Percentiles rank a stretch among this genome's conserved stretches.
Evolutionary conservation across 1,284 basidiomycete genomes (phyloP).

Genomic region (Grifola frondosa): DNA sequence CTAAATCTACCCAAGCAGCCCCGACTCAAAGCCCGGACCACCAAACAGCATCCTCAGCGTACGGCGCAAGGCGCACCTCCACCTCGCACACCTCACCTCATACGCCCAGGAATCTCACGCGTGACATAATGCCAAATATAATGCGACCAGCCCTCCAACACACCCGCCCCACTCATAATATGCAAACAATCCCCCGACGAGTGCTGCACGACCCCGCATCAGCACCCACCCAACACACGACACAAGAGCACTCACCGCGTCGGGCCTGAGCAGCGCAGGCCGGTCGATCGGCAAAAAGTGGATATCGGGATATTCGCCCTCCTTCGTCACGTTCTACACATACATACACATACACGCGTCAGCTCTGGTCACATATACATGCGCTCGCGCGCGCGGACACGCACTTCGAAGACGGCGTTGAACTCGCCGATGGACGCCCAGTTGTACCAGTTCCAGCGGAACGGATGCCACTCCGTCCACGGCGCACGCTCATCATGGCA

Average conservation of each 20-base stretch:
- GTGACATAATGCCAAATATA: constrained; percentile 67
- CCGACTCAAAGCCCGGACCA: too few species aligned
- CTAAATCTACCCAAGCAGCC: too few species aligned
- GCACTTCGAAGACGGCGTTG: constrained; percentile 56
- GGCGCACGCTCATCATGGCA: constrained; percentile 50
- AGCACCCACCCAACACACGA: not conserved
- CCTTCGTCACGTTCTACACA: constrained; percentile 42
- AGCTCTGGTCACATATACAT: not conserved
- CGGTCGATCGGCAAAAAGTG: constrained; percentile 59
- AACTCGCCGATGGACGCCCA: constrained; percentile 59
- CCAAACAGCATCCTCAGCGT: too few species aligned
- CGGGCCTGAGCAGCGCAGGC: constrained; percentile 58
- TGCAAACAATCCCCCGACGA: constrained; percentile 61
- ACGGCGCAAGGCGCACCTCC: too few species aligned
- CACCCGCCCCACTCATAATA: constrained; percentile 60
- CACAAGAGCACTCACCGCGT: constrained; percentile 46
- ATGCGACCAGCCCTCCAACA: constrained; percentile 69
- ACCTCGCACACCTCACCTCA: too few species aligned
- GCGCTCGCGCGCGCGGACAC: constrained; percentile 11
- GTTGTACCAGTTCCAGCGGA: constrained; percentile 54
- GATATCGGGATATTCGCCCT: constrained; percentile 47
- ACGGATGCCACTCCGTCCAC: constrained; percentile 43
- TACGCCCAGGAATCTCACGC: constrained; percentile 31
- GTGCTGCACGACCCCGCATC: constrained; percentile 41
- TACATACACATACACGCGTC: too few species aligned